Evolutionary conservation across 352 stramenopile species (phyloP), one percentile per base, ranked within the genome.

Genomic region (Phytophthora rubi): DNA sequence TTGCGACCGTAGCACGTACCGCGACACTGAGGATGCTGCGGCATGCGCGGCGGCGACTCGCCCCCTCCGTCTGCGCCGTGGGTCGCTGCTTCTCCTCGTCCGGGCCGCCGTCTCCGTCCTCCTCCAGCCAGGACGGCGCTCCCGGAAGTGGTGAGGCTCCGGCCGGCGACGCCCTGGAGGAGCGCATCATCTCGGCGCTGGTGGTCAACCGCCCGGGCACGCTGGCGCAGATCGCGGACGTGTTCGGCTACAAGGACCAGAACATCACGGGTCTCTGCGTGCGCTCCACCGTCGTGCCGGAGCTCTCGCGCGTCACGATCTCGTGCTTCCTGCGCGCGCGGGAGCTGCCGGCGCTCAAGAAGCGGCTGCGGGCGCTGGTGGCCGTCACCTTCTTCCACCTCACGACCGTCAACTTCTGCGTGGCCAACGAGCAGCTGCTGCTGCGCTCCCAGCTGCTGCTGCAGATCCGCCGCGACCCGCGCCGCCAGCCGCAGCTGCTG

Each of bases 321-420:
- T 85, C 86, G 48, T 91, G 82, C 30, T 78, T 78, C n/a, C 61
- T 92, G 49, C 70, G 62, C 8, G 78, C 91, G 33, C 68, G 65
- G 2, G 85, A 92, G 47, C 59, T 91, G n/a, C 59, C 70, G 13
- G 68, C 69, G 26, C 75, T 94, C 33, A 80, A 91, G 65, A 86
- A 81, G 37, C 79, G 84, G 0, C 80, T 92, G 26, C 72, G 79
- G 1, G 73, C 84, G 23, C 80, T 94, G 2, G 86, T 94, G 52
- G 82, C 73, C 56, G 74, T 94, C 52, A 91, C 86, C 13, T 94
- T 94, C 62, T 91, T 92, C 76, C 86, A 94, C 59, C 77, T 92
- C 54, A 94, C 86, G 33, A 90, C 80, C 21, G 76, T 87, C 71
- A 68, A 70, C 18, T 88, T 86, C 30, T 92, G 83, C 33, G 68